Evolutionary conservation across 2,329 filamentous ascomycete genomes (phyloP).

Genomic region (Didymella exigua): DNA sequence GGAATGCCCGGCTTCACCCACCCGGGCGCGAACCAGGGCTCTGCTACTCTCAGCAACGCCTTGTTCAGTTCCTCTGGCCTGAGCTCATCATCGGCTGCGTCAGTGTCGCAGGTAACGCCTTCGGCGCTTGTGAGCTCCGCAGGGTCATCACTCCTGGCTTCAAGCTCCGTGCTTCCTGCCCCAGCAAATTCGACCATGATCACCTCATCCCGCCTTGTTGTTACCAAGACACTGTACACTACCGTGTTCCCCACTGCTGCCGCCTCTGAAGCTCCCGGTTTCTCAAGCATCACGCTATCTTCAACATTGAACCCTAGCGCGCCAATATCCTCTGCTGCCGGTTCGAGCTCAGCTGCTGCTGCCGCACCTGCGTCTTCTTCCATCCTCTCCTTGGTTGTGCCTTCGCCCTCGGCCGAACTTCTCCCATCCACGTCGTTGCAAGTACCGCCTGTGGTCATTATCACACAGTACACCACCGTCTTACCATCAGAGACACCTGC

Average conservation of each 20-base stretch:
- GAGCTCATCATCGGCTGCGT: slow-evolving; percentile 5
- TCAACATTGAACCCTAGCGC: background rate
- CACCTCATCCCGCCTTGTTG: slow-evolving; percentile 20
- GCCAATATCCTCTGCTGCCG: background rate
- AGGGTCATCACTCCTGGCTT: background rate
- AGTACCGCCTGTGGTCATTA: slow-evolving; percentile 36
- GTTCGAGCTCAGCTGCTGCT: slow-evolving; percentile 9
- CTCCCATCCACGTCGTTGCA: slow-evolving; percentile 23
- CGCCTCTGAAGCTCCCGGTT: slow-evolving; percentile 5
- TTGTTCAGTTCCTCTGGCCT: background rate
- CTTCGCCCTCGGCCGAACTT: background rate
- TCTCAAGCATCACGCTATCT: slow-evolving; percentile 1
- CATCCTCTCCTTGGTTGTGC: background rate
- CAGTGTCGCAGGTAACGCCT: too few relatives aligned
- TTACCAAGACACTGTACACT: slow-evolving; percentile 39
- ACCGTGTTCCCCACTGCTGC: slow-evolving; percentile 30
- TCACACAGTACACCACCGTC: slow-evolving; percentile 41
- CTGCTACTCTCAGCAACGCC: background rate
- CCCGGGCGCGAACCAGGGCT: slow-evolving; percentile 15
- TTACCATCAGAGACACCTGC: slow-evolving; percentile 7
- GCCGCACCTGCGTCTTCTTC: slow-evolving; percentile 1
- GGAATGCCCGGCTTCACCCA: slow-evolving; percentile 31
- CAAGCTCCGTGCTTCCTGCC: slow-evolving; percentile 4
- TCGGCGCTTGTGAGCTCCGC: slow-evolving; percentile 1
- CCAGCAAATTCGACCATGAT: slow-evolving; percentile 15